phyloP scores from a whole-genome alignment of 192 early-diverging fungal species.

The Coemansia sp. region DNA sequence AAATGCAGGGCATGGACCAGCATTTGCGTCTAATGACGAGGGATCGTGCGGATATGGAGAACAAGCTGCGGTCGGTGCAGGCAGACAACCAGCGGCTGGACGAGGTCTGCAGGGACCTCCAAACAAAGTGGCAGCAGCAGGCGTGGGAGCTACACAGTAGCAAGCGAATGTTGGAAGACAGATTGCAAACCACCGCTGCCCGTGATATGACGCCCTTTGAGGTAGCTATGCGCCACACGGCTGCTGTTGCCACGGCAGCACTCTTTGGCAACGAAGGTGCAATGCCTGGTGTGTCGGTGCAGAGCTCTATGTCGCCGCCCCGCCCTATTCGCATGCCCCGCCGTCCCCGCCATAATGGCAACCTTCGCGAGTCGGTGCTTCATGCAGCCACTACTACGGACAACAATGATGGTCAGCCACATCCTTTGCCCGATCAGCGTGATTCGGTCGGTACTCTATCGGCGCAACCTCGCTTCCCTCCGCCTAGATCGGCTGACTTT shows the following conservation, averaged over 20 bases:
- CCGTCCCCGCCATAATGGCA: background rate
- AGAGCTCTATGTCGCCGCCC: background rate
- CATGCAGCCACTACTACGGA: background rate
- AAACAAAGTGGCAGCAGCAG: background rate
- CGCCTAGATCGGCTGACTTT: background rate
- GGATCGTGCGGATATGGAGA: background rate
- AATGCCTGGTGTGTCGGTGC: background rate
- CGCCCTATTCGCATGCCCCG: constrained; percentile 5
- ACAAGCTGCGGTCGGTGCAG: background rate
- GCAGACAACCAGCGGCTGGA: constrained; percentile 7
- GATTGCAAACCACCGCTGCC: background rate
- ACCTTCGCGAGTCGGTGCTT: background rate
- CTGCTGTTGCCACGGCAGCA: background rate
- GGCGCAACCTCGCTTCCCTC: constrained; percentile 1
- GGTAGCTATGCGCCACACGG: background rate
- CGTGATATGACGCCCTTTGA: background rate
- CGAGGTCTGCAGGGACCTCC: background rate
- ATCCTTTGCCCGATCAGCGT: background rate
- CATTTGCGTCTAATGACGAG: background rate
- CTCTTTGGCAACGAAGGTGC: background rate
- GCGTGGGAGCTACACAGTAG: background rate
- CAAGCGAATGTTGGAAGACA: constrained; percentile 8
- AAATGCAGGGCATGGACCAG: background rate
- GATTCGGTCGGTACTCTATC: background rate
- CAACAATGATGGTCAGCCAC: background rate